Base-by-base conservation (phyloP, 805 yeast species). In the Wickerhamomyces bovis region DNA sequence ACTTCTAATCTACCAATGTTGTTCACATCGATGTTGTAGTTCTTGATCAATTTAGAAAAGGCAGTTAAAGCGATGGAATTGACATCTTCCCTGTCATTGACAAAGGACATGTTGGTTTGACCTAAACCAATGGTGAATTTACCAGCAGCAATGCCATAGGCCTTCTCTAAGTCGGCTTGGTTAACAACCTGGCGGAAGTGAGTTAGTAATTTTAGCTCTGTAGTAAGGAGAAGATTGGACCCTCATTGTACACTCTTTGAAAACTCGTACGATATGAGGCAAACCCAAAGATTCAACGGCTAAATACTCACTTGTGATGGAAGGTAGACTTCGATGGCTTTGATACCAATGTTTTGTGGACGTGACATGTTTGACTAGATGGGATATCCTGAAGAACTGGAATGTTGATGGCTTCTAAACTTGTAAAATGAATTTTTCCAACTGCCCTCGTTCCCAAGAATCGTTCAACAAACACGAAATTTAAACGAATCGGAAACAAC, bases 81-180 rank as follows among this genome's bases (percentile, higher is more conserved):
- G 61, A 89, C 89, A 64, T 94, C 99, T 71, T 94, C 98, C 68
- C 97, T 83, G 72, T 94, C 99, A 66, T 92, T 85, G 56, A 94
- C 98, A 61, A 88, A 94, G 18, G 95, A 80, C 99, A 94, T 94
- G 70, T 89, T 89, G 62, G 97, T 92, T 75, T 94, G 99, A 54
- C 99, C 99, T 51, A 94, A 77, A 43, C 99, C 99, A 68, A 94
- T 92, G 64, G 99, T 94, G 77, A 89, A 94, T 69, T 94, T 94
- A 50, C 99, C 99, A 46, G 85, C 73, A 20, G 98, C 79, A 51
- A 92, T 90, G 47, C 85, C 87, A 65, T 90, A 96, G 60, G 71
- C 81, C 54, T 76, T 71, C 69, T 94, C 99, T 56, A 94, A 73
- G 46, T 88, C 98, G 42, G 82, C 72, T 73, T 94, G 98, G 74